phyloP scores from a whole-genome alignment of 345 rosid species.

The Salix koriyanagi region DNA sequence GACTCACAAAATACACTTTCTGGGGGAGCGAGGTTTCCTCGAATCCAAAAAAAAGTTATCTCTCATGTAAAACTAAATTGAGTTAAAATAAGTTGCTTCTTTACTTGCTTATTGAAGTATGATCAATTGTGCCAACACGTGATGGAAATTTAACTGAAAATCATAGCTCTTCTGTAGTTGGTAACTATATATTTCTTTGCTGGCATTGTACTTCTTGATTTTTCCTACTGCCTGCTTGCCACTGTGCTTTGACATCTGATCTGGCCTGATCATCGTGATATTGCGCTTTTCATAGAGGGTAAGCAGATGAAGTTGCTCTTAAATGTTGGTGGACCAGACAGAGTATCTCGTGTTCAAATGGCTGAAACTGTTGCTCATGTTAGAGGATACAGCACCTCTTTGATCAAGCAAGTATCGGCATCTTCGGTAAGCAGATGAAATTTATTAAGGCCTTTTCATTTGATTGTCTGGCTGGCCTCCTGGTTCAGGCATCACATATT shows the following conservation, averaged over 20 bases:
- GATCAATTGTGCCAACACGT: too few relatives aligned
- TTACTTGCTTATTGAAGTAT: too few relatives aligned
- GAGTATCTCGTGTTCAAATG: slow-evolving; percentile 87
- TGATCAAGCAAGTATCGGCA: slow-evolving; percentile 66
- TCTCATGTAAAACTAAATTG: too few relatives aligned
- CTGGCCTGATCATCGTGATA: slow-evolving; percentile 1
- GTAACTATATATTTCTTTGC: neutral
- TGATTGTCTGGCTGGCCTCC: neutral
- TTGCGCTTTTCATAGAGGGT: slow-evolving; percentile 39
- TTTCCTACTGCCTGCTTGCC: neutral
- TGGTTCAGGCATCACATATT: neutral
- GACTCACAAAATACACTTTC: too few relatives aligned
- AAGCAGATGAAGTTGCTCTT: slow-evolving; percentile 61
- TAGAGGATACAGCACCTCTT: slow-evolving; percentile 53
- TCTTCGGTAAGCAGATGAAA: slow-evolving; percentile 46
- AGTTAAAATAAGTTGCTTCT: too few relatives aligned
- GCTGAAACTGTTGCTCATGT: slow-evolving; percentile 70
- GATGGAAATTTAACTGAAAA: too few relatives aligned
- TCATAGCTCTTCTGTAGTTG: neutral
- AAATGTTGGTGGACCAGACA: slow-evolving; percentile 80
- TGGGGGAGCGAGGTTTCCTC: too few relatives aligned
- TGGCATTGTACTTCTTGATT: neutral
- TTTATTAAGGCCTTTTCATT: neutral
- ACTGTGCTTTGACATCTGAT: neutral
- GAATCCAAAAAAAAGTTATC: too few relatives aligned